phyloP scores from a whole-genome alignment of 768 basidiomycete species.

The Amylocystis lapponica region DNA sequence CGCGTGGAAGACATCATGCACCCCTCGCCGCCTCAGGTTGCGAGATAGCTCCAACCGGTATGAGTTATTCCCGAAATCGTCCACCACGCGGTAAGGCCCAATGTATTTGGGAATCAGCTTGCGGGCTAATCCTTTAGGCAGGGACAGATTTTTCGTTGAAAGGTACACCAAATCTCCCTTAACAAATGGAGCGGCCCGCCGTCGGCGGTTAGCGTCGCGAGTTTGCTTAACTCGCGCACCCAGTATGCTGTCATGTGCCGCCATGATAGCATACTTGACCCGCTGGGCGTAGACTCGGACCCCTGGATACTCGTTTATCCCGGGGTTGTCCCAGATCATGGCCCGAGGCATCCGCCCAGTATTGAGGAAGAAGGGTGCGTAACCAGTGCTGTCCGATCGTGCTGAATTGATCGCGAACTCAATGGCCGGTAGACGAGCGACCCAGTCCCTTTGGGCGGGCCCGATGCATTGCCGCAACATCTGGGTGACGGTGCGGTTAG shows the following conservation, averaged over 20 bases:
- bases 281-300: conserved; percentile 20
- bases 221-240: conserved; percentile 26
- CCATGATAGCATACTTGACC: conserved; percentile 19
- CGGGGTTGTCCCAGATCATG: conserved; percentile 24
- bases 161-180: conserved; percentile 30
- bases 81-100: conserved; percentile 31
- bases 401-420: conserved; percentile 36
- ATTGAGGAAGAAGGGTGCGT: conserved; percentile 28
- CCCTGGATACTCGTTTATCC: conserved; percentile 14
- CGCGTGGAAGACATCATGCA: conserved; percentile 33
- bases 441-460: conserved; percentile 24
- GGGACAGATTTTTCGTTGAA: conserved; percentile 30
- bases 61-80: conserved; percentile 13
- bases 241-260: conserved; percentile 35
- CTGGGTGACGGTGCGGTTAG: conserved; percentile 14
- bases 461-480: conserved; percentile 10
- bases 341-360: conserved; percentile 14
- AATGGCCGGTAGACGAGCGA: conserved; percentile 22
- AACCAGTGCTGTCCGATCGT: conserved; percentile 27
- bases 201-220: conserved; percentile 21
- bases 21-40: conserved; percentile 19
- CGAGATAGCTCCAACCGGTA: conserved; percentile 28
- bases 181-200: conserved; percentile 11
- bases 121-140: conserved; percentile 27
- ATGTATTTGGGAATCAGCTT: conserved; percentile 35